Evolutionary conservation across 257 asterid species (phyloP).

Genomic region (Ehretia macrophylla): DNA sequence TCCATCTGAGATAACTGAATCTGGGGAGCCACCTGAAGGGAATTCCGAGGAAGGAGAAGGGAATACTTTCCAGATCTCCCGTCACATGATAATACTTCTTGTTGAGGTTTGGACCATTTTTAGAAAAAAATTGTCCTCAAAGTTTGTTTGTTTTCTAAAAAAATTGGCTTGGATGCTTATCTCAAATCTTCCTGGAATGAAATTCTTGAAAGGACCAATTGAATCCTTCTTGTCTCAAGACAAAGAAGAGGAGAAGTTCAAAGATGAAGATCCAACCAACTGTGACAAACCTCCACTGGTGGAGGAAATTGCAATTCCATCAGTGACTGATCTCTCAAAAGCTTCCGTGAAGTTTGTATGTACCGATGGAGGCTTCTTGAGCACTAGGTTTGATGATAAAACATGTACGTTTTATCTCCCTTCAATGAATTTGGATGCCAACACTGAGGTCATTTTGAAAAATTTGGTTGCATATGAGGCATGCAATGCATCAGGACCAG

Average conservation of each 20-base stretch:
- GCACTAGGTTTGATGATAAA: constrained; percentile 19
- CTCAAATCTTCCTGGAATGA: constrained; percentile 45
- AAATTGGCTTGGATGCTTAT: constrained; percentile 45
- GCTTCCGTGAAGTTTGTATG: constrained; percentile 18
- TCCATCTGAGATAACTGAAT: not conserved
- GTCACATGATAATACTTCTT: no score
- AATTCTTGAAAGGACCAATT: constrained; percentile 32
- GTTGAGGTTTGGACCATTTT: no score
- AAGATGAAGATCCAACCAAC: not conserved
- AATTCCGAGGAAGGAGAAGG: no score
- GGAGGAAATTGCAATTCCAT: constrained; percentile 31
- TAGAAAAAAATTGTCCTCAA: constrained; percentile 33
- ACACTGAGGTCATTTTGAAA: constrained; percentile 27
- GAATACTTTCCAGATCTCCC: no score
- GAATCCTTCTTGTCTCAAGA: constrained; percentile 30
- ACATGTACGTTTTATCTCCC: constrained; percentile 22
- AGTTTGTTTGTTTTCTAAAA: constrained; percentile 25
- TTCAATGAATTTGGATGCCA: constrained; percentile 16
- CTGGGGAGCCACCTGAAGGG: constrained; percentile 14
- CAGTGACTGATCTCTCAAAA: constrained; percentile 24
- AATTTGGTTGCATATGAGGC: constrained; percentile 41
- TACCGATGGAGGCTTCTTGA: constrained; percentile 16
- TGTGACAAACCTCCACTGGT: constrained; percentile 24
- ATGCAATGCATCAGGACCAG: constrained; percentile 24
- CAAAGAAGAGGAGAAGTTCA: constrained; percentile 4